Percentiles rank a stretch among this genome's conserved stretches.
Conservation (phyloP, 495 filamentous ascomycete species). For the Aspergillus asperescens region DNA sequence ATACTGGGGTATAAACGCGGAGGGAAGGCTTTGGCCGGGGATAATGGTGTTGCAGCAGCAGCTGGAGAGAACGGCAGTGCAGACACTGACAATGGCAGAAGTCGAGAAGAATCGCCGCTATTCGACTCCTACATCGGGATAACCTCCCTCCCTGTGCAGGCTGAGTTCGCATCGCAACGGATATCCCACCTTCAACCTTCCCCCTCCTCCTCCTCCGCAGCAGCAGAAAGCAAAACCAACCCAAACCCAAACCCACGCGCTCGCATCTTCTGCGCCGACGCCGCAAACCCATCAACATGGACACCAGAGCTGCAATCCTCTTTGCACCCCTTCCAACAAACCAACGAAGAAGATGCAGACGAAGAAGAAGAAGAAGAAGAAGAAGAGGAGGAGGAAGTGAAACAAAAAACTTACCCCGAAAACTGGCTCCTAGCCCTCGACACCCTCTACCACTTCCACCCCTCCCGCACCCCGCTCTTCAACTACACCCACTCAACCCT, state of each 20-base stretch:
- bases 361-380: not conserved
- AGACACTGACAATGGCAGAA: not conserved
- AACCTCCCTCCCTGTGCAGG: conserved; percentile 33
- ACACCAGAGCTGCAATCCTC: conserved; percentile 18
- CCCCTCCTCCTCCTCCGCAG: not conserved
- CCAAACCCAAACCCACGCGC: not conserved
- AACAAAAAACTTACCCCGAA: not conserved
- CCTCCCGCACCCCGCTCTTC: conserved; percentile 39
- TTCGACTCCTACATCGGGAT: conserved; percentile 42
- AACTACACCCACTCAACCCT: conserved; percentile 28
- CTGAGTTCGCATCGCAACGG: conserved; percentile 23
- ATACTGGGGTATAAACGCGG: not conserved
- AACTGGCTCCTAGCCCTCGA: conserved; percentile 48
- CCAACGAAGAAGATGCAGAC: not conserved
- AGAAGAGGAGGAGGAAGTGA: not conserved
- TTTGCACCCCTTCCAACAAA: not conserved
- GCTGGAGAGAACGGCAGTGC: not conserved
- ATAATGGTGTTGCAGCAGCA: not conserved
- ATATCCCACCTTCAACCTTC: not conserved
- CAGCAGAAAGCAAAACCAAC: not conserved
- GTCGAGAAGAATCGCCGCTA: conserved; percentile 6
- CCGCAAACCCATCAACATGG: conserved; percentile 29
- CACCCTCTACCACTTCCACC: conserved; percentile 47
- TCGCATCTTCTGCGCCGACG: conserved; percentile 31
- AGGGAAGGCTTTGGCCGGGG: not conserved